Evolutionary conservation across 176 grass and related monocot genomes (phyloP).

Genomic region (Ensete glaucum): DNA sequence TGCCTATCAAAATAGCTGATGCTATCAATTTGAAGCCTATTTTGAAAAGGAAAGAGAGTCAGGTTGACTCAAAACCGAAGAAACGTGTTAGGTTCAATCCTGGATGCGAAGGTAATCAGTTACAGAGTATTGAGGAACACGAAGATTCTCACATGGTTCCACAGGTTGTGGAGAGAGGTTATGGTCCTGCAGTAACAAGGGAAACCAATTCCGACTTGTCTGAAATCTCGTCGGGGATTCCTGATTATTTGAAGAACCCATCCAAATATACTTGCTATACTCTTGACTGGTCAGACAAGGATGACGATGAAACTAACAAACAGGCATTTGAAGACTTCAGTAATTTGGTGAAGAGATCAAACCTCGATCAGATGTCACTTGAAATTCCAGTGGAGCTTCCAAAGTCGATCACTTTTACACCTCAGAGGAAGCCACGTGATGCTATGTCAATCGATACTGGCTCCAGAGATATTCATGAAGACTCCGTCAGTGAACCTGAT

Average conservation of each 20-base stretch:
- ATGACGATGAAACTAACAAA: constrained; percentile 54
- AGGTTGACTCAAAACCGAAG: constrained; percentile 52
- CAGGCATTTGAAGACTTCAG: constrained; percentile 65
- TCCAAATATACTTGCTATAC: constrained; percentile 85
- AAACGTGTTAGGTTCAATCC: constrained; percentile 83
- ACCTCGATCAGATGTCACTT: constrained; percentile 17
- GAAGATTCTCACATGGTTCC: constrained; percentile 44
- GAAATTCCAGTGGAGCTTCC: constrained; percentile 49
- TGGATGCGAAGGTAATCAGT: constrained; percentile 34
- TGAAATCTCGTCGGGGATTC: constrained; percentile 29
- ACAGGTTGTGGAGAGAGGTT: constrained; percentile 31
- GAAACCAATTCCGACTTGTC: constrained; percentile 14
- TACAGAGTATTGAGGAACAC: constrained; percentile 34
- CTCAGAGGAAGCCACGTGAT: constrained; percentile 62
- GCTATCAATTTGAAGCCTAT: constrained; percentile 64
- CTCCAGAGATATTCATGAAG: constrained; percentile 20
- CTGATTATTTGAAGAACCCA: constrained; percentile 81
- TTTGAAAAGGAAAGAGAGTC: constrained; percentile 76
- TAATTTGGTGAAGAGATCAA: constrained; percentile 46
- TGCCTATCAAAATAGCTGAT: constrained; percentile 26
- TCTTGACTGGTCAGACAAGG: constrained; percentile 36
- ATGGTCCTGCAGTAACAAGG: constrained; percentile 1
- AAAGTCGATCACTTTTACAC: constrained; percentile 55
- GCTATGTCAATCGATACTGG: constrained; percentile 56
- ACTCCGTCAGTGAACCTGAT: neutral